These are phyloP conservation scores for Zygoascus biomembranicola DNA, from an alignment of 805 yeast species.

Conservation along the genomic window DNA sequence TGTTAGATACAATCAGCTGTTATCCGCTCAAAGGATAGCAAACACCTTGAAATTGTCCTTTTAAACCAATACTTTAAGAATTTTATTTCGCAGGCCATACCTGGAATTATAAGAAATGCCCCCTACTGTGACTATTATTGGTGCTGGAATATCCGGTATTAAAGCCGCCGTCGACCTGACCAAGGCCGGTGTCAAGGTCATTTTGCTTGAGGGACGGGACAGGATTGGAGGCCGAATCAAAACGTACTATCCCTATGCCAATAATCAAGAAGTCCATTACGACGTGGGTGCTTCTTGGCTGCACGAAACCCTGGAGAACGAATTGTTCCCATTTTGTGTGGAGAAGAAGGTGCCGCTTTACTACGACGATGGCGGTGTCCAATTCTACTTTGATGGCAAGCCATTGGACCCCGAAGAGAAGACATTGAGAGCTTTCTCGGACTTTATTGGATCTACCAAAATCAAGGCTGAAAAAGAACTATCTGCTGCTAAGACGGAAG, in stretches of 20 bases:
- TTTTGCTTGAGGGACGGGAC: slow-evolving; percentile 58
- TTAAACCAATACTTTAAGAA: no score
- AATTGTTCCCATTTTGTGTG: slow-evolving; percentile 46
- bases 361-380: slow-evolving; percentile 39
- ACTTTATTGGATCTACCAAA: slow-evolving; percentile 52
- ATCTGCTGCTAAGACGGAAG: slow-evolving; percentile 15
- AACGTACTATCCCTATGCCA: slow-evolving; percentile 16
- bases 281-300: slow-evolving; percentile 81
- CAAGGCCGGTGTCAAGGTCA: slow-evolving; percentile 38
- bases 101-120: background rate
- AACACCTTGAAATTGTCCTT: no score
- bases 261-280: slow-evolving; percentile 50
- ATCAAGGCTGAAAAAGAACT: slow-evolving; percentile 35
- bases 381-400: slow-evolving; percentile 23
- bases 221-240: slow-evolving; percentile 65
- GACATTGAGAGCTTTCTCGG: slow-evolving; percentile 37
- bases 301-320: slow-evolving; percentile 69
- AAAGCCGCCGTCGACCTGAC: slow-evolving; percentile 57
- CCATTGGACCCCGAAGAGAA: slow-evolving; percentile 11
- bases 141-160: slow-evolving; percentile 74
- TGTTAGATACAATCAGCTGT: no score
- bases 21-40: no score
- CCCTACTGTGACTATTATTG: slow-evolving; percentile 41
- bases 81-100: no score
- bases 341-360: slow-evolving; percentile 25